Evolutionary conservation across 1,284 basidiomycete species (phyloP).

Genomic region (Cutaneotrichosporon sp.): DNA sequence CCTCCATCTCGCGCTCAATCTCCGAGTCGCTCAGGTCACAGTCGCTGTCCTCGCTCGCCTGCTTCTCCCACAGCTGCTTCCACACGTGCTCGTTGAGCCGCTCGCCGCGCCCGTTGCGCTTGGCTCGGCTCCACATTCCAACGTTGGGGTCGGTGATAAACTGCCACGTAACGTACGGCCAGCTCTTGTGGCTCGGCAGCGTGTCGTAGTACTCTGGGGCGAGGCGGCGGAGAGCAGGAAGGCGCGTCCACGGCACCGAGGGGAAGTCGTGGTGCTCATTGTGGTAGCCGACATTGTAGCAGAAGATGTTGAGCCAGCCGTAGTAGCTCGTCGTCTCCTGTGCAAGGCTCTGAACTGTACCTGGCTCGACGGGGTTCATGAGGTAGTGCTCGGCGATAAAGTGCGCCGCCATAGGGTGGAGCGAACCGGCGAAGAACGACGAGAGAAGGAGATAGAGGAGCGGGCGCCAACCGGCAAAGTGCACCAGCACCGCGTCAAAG

Average conservation of each 20-base stretch:
- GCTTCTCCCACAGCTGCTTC: constrained; percentile 24
- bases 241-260: constrained; percentile 90
- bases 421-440: constrained; percentile 90
- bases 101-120: constrained; percentile 49
- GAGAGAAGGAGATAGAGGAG: constrained; percentile 80
- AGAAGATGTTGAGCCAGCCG: constrained; percentile 81
- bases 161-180: constrained; percentile 91
- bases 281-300: constrained; percentile 98
- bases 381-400: constrained; percentile 97
- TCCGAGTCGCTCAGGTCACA: constrained; percentile 18
- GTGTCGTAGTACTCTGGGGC: constrained; percentile 92
- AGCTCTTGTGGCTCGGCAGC: constrained; percentile 81
- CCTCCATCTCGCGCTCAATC: constrained; percentile 28
- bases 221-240: constrained; percentile 75
- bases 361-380: constrained; percentile 61
- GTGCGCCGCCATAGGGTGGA: constrained; percentile 94
- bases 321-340: constrained; percentile 99
- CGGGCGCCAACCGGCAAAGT: constrained; percentile 63
- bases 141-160: constrained; percentile 88
- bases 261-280: constrained; percentile 99
- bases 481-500: constrained; percentile 70
- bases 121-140: constrained; percentile 61
- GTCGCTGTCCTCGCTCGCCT: constrained; percentile 14
- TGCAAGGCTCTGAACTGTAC: constrained; percentile 36
- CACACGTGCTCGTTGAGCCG: constrained; percentile 45